These are phyloP conservation scores for Arctium lappa DNA, from an alignment of 129 eudicot species.

Conservation along the genomic window DNA sequence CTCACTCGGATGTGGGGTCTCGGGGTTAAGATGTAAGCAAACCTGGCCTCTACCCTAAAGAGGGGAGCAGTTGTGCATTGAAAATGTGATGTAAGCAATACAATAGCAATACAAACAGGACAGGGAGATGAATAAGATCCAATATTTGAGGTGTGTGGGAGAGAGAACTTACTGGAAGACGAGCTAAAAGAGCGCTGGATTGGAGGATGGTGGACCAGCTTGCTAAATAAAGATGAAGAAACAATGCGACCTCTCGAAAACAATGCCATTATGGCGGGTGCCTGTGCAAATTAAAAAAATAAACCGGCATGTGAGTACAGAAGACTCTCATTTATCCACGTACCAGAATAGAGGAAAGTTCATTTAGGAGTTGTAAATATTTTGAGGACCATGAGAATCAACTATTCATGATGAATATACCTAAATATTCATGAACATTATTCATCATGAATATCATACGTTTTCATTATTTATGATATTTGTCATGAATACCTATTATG, in stretches of 20 bases:
- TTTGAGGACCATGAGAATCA: not conserved
- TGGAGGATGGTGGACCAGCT: slow-evolving; percentile 18
- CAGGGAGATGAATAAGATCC: not conserved
- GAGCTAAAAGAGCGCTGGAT: slow-evolving; percentile 28
- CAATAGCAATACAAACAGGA: too few species aligned
- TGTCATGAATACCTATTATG: not conserved
- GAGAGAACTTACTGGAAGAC: slow-evolving; percentile 23
- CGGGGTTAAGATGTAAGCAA: not conserved
- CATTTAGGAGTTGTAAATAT: not conserved
- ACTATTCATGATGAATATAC: not conserved
- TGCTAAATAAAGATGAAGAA: slow-evolving; percentile 26
- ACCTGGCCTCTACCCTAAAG: not conserved
- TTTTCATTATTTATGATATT: not conserved
- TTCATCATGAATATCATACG: not conserved
- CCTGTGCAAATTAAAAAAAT: slow-evolving; percentile 1
- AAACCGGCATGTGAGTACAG: not conserved
- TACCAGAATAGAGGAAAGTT: not conserved
- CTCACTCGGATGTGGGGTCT: not conserved
- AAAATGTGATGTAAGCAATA: too few species aligned
- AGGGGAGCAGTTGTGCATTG: too few species aligned
- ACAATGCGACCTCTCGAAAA: slow-evolving; percentile 25
- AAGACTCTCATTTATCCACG: not conserved
- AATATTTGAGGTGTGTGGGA: not conserved
- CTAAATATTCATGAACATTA: not conserved
- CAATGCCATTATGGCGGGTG: slow-evolving; percentile 17